Conservation (phyloP, 768 basidiomycete genomes). For the Mycena pura region DNA sequence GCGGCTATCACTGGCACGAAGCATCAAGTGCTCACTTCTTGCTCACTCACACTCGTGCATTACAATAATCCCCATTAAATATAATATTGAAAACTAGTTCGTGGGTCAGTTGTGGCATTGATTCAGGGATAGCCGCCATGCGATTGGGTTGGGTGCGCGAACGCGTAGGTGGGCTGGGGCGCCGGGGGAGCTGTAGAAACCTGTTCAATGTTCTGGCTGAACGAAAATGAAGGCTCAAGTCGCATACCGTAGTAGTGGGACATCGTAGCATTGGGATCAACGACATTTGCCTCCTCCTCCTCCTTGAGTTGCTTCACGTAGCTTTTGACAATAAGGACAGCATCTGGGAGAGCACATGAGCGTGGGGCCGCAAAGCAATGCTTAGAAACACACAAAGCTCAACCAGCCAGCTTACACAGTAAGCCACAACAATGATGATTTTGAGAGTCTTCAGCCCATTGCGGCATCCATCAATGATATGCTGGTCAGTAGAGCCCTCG, state of each 20-base stretch:
- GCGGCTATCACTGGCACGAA: too few relatives aligned
- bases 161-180: conserved; percentile 14
- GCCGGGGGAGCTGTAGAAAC: neutral
- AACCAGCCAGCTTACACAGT: conserved; percentile 59
- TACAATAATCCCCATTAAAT: neutral
- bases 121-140: conserved; percentile 12
- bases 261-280: conserved; percentile 35
- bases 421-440: conserved; percentile 49
- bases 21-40: too few relatives aligned
- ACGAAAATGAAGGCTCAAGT: neutral
- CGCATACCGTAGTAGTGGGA: conserved; percentile 20
- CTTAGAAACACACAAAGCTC: conserved; percentile 54
- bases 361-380: neutral
- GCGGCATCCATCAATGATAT: conserved; percentile 48
- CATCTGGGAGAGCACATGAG: conserved; percentile 43
- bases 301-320: conserved; percentile 62
- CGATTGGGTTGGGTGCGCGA: conserved; percentile 16
- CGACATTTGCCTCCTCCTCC: conserved; percentile 43
- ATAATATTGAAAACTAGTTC: conserved; percentile 16
- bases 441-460: conserved; percentile 50
- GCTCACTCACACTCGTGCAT: too few relatives aligned
- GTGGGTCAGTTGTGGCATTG: neutral
- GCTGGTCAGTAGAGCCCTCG: conserved; percentile 35
- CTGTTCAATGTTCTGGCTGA: neutral
- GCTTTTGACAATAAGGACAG: conserved; percentile 56